Percentiles rank a stretch among this genome's conserved stretches.
Conservation (phyloP, 306 rosid species). For the Vigna unguiculata region DNA sequence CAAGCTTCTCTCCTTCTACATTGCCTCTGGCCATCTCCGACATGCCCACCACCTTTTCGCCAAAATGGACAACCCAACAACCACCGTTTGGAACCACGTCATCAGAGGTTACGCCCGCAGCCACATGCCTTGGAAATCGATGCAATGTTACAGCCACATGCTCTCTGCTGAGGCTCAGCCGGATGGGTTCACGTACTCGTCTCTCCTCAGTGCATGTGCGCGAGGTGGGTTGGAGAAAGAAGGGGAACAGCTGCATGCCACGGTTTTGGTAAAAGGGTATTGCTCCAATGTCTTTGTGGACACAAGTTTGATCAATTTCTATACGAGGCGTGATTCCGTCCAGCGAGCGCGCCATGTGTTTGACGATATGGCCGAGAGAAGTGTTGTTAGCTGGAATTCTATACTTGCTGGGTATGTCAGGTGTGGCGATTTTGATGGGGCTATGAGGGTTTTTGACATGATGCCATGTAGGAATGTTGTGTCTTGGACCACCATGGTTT, state of each 20-base stretch:
- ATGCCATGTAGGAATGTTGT: slow-evolving; percentile 68
- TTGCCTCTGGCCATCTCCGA: slow-evolving; percentile 49
- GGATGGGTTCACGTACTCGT: slow-evolving; percentile 71
- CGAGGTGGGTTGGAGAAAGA: slow-evolving; percentile 63
- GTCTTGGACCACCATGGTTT: slow-evolving; percentile 77
- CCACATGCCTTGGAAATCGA: slow-evolving; percentile 49
- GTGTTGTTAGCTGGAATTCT: slow-evolving; percentile 73
- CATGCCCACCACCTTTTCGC: slow-evolving; percentile 48
- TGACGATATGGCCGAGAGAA: slow-evolving; percentile 65
- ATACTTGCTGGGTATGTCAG: slow-evolving; percentile 65
- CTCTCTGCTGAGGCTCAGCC: slow-evolving; percentile 51
- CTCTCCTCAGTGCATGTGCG: slow-evolving; percentile 67
- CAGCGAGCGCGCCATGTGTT: slow-evolving; percentile 60
- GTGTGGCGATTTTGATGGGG: slow-evolving; percentile 56
- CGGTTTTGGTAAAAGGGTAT: slow-evolving; percentile 67
- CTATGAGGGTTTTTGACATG: slow-evolving; percentile 55
- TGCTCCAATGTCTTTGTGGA: slow-evolving; percentile 64
- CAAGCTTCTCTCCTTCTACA: slow-evolving; percentile 62
- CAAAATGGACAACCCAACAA: slow-evolving; percentile 54
- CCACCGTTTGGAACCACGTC: slow-evolving; percentile 68
- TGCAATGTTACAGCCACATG: slow-evolving; percentile 58
- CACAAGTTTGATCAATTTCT: slow-evolving; percentile 65
- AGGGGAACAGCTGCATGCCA: slow-evolving; percentile 71
- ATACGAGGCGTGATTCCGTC: slow-evolving; percentile 42
- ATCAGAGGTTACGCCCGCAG: slow-evolving; percentile 58